Conservation (phyloP, 2,329 filamentous ascomycete genomes). For the Fusarium veterinarium region DNA sequence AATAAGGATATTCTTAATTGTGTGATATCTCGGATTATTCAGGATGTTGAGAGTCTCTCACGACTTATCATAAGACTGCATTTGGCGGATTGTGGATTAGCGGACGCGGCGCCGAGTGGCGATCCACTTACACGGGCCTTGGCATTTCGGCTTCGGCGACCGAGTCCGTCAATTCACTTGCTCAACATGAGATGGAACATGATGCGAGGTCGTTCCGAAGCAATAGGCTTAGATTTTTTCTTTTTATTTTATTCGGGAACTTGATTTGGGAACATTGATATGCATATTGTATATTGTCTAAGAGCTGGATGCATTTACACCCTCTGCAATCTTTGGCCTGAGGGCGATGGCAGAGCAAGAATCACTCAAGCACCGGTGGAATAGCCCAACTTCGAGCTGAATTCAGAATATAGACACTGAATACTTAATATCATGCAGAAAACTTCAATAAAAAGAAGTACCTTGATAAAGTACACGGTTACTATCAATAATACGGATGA, state of each 20-base stretch:
- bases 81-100: conserved; percentile 2
- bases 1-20: too few species aligned
- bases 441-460: too few species aligned
- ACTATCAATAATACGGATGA: conserved; percentile 24
- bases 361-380: too few species aligned
- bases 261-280: rapidly evolving
- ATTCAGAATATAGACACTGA: too few species aligned
- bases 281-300: too few species aligned
- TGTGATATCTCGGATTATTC: neutral
- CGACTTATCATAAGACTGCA: neutral
- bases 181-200: neutral
- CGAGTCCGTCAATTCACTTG: conserved; percentile 16
- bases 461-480: too few species aligned
- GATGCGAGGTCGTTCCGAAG: rapidly evolving
- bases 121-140: conserved; percentile 20
- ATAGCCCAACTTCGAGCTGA: too few species aligned
- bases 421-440: too few species aligned
- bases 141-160: conserved; percentile 25
- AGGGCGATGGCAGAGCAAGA: too few species aligned
- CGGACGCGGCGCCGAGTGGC: conserved; percentile 26
- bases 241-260: neutral
- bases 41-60: conserved; percentile 6
- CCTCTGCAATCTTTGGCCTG: too few species aligned
- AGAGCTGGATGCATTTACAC: too few species aligned
- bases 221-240: rapidly evolving